Conservation (phyloP, 2,329 filamentous ascomycete species). For the Penicillium sumatraense region DNA sequence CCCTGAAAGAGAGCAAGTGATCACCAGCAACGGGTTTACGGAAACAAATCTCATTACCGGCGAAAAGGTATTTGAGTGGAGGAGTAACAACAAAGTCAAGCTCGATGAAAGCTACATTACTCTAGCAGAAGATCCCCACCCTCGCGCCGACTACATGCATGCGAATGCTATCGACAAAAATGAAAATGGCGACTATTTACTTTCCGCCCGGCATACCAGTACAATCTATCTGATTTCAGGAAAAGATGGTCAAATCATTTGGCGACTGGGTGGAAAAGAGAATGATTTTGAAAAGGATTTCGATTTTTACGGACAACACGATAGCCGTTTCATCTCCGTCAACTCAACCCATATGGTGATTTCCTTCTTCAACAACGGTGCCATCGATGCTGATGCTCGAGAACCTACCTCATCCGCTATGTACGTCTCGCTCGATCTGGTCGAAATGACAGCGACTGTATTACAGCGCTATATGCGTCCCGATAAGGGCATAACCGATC, state of each 20-base stretch:
- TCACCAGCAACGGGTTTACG: not conserved
- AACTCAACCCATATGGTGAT: slow-evolving; percentile 27
- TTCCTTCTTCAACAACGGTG: slow-evolving; percentile 33
- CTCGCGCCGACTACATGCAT: slow-evolving; percentile 14
- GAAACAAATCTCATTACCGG: not conserved
- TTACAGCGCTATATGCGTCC: slow-evolving; percentile 9
- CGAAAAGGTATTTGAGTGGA: not conserved
- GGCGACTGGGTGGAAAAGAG: slow-evolving; percentile 31
- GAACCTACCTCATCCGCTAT: slow-evolving; percentile 8
- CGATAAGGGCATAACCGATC: slow-evolving; percentile 5
- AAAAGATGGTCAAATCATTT: slow-evolving; percentile 28
- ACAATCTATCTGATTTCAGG: slow-evolving; percentile 32
- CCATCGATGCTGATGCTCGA: not conserved
- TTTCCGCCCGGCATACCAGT: slow-evolving; percentile 30
- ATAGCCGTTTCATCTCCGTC: slow-evolving; percentile 26
- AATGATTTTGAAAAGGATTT: slow-evolving; percentile 26
- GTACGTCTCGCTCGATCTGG: not conserved
- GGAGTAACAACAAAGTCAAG: not conserved
- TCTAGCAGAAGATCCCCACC: not conserved
- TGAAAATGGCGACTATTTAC: slow-evolving; percentile 29
- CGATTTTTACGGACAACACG: slow-evolving; percentile 30
- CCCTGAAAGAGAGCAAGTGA: not conserved
- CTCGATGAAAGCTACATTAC: not conserved
- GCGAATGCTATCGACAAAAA: slow-evolving; percentile 34
- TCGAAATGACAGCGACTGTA: slow-evolving; percentile 13